phyloP scores from a whole-genome alignment of 352 stramenopile genomes.

The Pythium sp. region DNA sequence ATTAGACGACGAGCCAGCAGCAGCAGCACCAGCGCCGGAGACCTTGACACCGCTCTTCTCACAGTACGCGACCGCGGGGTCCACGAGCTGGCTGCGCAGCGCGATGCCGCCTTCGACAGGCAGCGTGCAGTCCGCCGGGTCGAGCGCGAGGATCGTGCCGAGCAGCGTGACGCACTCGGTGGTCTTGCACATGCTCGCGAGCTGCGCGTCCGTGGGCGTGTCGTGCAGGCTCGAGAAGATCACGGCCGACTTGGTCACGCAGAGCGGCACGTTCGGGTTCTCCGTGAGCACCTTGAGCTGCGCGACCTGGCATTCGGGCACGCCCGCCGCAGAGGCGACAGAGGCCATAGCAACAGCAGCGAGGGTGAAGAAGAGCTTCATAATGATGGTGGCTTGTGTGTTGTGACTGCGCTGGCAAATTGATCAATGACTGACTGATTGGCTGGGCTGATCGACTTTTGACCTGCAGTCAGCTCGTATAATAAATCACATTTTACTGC shows the following conservation, averaged over 20 bases:
- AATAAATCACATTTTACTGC: no score
- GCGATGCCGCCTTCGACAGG: conserved; percentile 28
- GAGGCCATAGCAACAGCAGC: not conserved
- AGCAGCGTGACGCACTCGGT: conserved; percentile 31
- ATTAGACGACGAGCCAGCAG: not conserved
- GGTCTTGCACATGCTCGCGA: conserved; percentile 25
- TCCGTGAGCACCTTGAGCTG: conserved; percentile 1
- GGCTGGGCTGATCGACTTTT: no score
- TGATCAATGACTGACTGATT: no score
- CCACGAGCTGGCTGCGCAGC: conserved; percentile 42
- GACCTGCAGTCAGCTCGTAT: no score
- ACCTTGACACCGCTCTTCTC: conserved; percentile 24
- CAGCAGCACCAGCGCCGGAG: no score
- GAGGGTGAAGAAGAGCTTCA: conserved; percentile 2
- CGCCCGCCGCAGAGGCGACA: not conserved
- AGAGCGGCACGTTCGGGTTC: conserved; percentile 11
- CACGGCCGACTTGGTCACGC: conserved; percentile 9
- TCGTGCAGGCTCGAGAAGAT: conserved; percentile 2
- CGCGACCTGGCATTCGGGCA: conserved; percentile 1
- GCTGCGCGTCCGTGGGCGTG: conserved; percentile 17
- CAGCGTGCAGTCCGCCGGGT: conserved; percentile 37
- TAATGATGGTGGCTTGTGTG: not conserved
- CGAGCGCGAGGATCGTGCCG: conserved; percentile 30
- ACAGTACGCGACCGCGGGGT: conserved; percentile 37
- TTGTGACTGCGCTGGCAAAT: no score